A percentile compares a stretch with the other conserved stretches of the same genome.
Conservation (phyloP, 2,329 filamentous ascomycete species). For the Hortaea sp. region DNA sequence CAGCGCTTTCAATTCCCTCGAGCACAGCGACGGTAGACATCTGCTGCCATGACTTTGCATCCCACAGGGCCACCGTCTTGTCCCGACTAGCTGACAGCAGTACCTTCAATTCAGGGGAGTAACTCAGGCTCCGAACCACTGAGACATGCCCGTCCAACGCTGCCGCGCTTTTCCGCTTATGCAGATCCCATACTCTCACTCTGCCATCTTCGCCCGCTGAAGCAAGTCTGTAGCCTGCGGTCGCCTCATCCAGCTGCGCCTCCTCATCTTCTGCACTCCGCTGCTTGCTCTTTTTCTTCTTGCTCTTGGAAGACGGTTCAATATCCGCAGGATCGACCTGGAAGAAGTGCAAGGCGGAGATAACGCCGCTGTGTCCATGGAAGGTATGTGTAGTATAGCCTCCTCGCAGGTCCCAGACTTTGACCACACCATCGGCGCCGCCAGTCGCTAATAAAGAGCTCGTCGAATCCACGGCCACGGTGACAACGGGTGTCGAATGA, state of each 20-base stretch:
- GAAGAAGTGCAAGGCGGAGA: slow-evolving; percentile 89
- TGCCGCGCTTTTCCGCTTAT: slow-evolving; percentile 68
- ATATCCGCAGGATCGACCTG: slow-evolving; percentile 36
- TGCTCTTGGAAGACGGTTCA: slow-evolving; percentile 17
- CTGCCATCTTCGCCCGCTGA: slow-evolving; percentile 93
- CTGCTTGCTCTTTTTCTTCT: slow-evolving; percentile 38
- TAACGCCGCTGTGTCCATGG: slow-evolving; percentile 79
- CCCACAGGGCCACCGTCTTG: slow-evolving; percentile 90
- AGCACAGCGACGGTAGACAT: slow-evolving; percentile 72
- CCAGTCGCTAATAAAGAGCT: slow-evolving; percentile 87
- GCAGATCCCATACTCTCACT: slow-evolving; percentile 81
- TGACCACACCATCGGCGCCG: slow-evolving; percentile 84
- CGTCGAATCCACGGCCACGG: slow-evolving; percentile 73
- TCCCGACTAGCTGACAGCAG: slow-evolving; percentile 81
- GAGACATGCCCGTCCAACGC: slow-evolving; percentile 88
- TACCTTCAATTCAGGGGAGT: slow-evolving; percentile 61
- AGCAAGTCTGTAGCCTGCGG: slow-evolving; percentile 63
- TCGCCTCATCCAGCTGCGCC: slow-evolving; percentile 40
- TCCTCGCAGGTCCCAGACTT: slow-evolving; percentile 88
- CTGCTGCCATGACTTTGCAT: slow-evolving; percentile 73
- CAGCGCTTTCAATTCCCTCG: slow-evolving; percentile 74
- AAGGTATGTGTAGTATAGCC: slow-evolving; percentile 94
- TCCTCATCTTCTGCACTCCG: slow-evolving; percentile 39
- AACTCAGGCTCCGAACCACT: slow-evolving; percentile 80
- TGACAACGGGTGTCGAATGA: slow-evolving; percentile 80